These are phyloP conservation scores for Trichoderma sp. DNA, from an alignment of 2,329 filamentous ascomycete genomes.

Conservation along the genomic window DNA sequence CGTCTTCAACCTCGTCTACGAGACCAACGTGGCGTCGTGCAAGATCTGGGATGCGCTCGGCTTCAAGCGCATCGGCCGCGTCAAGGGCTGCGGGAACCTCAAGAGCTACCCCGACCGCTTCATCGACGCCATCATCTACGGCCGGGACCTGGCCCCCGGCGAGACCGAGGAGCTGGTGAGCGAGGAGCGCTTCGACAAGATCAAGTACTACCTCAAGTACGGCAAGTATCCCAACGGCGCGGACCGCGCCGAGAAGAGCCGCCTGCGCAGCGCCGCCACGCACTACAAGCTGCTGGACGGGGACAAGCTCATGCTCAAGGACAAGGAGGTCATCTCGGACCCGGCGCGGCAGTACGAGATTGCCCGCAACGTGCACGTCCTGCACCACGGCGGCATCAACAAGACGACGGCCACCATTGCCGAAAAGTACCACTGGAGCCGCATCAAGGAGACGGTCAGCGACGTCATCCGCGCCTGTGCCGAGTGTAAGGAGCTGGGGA, in stretches of 20 bases:
- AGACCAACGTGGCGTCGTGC: slow-evolving; percentile 86
- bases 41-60: slow-evolving; percentile 89
- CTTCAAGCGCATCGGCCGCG: slow-evolving; percentile 86
- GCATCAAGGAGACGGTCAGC: slow-evolving; percentile 96
- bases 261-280: slow-evolving; percentile 86
- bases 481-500: slow-evolving; percentile 79
- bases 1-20: slow-evolving; percentile 92
- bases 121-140: slow-evolving; percentile 76
- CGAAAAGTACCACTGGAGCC: slow-evolving; percentile 93
- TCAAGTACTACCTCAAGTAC: slow-evolving; percentile 94
- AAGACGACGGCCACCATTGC: slow-evolving; percentile 95
- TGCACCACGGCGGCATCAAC: slow-evolving; percentile 88
- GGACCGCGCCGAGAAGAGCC: slow-evolving; percentile 92
- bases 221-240: slow-evolving; percentile 90
- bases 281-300: slow-evolving; percentile 82
- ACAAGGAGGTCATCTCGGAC: slow-evolving; percentile 94
- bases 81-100: slow-evolving; percentile 68
- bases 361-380: slow-evolving; percentile 69
- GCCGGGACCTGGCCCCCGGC: slow-evolving; percentile 54
- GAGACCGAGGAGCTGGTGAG: slow-evolving; percentile 80
- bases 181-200: slow-evolving; percentile 98
- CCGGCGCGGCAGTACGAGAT: slow-evolving; percentile 88
- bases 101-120: slow-evolving; percentile 65
- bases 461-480: slow-evolving; percentile 89
- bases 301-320: slow-evolving; percentile 91